Base-by-base conservation (phyloP, 208 protist species). In the Leishmania tropica region DNA sequence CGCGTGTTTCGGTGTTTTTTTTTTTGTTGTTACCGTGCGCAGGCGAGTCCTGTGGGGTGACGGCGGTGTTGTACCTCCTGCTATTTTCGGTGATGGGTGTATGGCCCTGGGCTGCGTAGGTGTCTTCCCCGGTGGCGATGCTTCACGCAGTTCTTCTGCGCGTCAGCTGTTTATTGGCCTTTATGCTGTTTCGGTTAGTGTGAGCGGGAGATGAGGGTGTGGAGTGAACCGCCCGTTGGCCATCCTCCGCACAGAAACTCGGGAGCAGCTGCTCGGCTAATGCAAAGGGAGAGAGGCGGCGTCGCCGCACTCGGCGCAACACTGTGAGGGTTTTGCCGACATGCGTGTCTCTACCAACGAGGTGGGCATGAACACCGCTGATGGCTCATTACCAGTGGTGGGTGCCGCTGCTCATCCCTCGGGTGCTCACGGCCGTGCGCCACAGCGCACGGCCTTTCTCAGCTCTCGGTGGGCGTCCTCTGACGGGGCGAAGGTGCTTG, bases 401-500 rank as follows among this genome's bases (percentile, higher is more conserved):
- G 58, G 11, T 2, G 28, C 28, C 0, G 58, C 58, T 35, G 58
- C n/a, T 64, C 11, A 6, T 17, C 2, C 28, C 8, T 17, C 2
- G 4, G 1, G 15, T 17, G 2, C 2, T 64, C 10, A 31, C 11
- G 19, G 15, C 8, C 58, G 11, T 13, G 58, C n/a, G 28, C 8
- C 0, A 0, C 0, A 5, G n/a, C 0, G 19, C 21, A 31, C 58
- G 8, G 3, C 28, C 28, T 4, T 64, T 64, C 35, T 10, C 17
- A 17, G 58, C 58, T 3, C 0, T 64, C 28, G 21, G 58, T 31
- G 24, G 3, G 6, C 10, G 7, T 64, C 7, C 2, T 28, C 28
- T 1, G 6, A 31, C 28, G 28, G n/a, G 58, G 28, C 58, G 28
- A 71, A 8, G 65, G 65, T 4, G 17, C 5, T 42, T 45, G 65